A percentile compares a stretch with the other conserved stretches of the same genome.
These are phyloP conservation scores for Lodderomyces elongisporus DNA, from an alignment of 1,139 yeast species.

Conservation along the genomic window DNA sequence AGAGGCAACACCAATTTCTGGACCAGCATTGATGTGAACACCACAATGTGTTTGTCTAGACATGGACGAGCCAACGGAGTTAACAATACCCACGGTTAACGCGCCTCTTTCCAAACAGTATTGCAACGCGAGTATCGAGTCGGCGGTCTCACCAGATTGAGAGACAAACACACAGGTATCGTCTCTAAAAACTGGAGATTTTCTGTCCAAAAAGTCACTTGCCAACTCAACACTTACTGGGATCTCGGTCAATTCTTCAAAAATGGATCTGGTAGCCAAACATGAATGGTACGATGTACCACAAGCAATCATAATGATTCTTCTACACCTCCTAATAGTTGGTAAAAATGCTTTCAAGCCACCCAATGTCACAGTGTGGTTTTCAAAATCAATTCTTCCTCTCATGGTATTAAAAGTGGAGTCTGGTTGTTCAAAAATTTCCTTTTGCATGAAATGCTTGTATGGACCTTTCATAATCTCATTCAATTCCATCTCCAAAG, in stretches of 20 bases:
- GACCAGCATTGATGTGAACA: slow-evolving; percentile 99
- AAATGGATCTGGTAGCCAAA: slow-evolving; percentile 91
- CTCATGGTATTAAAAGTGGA: slow-evolving; percentile 98
- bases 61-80: slow-evolving; percentile 91
- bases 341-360: slow-evolving; percentile 84
- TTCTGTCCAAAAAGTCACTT: slow-evolving; percentile 93
- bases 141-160: slow-evolving; percentile 99
- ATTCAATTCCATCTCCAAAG: slow-evolving; percentile 93
- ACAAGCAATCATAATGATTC: slow-evolving; percentile 98
- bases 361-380: slow-evolving; percentile 73
- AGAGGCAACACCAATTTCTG: slow-evolving; percentile 99
- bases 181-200: slow-evolving; percentile 94
- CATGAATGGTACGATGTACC: slow-evolving; percentile 99
- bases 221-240: slow-evolving; percentile 97
- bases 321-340: slow-evolving; percentile 88
- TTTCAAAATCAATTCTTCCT: slow-evolving; percentile 94
- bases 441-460: slow-evolving; percentile 98
- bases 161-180: slow-evolving; percentile 97
- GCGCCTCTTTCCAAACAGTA: slow-evolving; percentile 98
- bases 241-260: slow-evolving; percentile 94
- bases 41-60: slow-evolving; percentile 98
- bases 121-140: slow-evolving; percentile 92
- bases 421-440: slow-evolving; percentile 97
- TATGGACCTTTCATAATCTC: slow-evolving; percentile 98
- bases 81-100: slow-evolving; percentile 91